Evolutionary conservation across 2,329 filamentous ascomycete species (phyloP), one percentile per base, ranked within the genome.

Genomic region (Fusarium solani-melongenae): DNA sequence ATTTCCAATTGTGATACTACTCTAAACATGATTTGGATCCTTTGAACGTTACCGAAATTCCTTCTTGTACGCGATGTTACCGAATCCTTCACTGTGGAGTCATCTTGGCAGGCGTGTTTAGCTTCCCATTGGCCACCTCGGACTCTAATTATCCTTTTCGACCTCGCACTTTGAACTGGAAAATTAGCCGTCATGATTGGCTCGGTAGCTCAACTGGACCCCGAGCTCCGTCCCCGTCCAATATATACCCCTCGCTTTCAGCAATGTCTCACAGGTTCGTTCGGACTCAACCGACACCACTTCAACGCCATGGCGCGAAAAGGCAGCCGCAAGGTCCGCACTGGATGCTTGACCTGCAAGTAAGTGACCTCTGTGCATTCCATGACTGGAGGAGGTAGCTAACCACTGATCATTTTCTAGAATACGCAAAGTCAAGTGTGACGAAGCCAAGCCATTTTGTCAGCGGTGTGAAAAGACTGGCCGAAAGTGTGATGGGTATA

Each of bases 271-370:
- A 58, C 36, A 58, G 56, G 56, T 58, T 20, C 56, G 56, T 39
- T 58, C 56, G 56, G 56, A 39, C 56, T 58, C 56, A 20, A 58
- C 56, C 22, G 53, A 56, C 31, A 56, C 5, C 31, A 56, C 5
- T 24, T 39, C 56, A 22, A 58, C 56, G 56, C 34, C 56, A 58
- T 58, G 56, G 56, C 56, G 22, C 56, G 56, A 41, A 58, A 58
- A 29, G 56, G 56, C 8, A 58, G 9, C 39, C 56, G 56, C 56
- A 58, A 58, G 56, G 56, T 58, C 56, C 56, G 56, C 56, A 58
- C 56, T 2, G 56, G 56, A 31, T 58, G 56, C 56, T 58, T 58
- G 56, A 58, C 56, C 56, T 58, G 56, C 56, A 58, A 58, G 56
- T 58, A 31, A 58, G 56, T 58, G 22, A 12, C 22, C 15, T 24